Evolutionary conservation across 2,329 filamentous ascomycete genomes (phyloP).

Genomic region (Trichoderma simmonsii): DNA sequence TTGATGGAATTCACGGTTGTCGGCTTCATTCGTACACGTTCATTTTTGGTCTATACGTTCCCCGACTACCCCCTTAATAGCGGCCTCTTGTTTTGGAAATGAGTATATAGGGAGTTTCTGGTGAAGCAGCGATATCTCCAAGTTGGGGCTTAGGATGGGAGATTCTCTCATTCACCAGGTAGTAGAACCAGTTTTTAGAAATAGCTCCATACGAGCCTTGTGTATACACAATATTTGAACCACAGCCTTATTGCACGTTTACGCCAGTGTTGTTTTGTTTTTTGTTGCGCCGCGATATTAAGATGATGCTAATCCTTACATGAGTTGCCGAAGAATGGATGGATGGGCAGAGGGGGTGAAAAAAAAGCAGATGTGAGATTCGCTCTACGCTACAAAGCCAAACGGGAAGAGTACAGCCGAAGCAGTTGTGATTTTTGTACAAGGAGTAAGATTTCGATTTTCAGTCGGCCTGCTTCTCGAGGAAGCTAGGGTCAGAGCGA

Average conservation of each 20-base stretch:
- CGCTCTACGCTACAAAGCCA: constrained; percentile 1
- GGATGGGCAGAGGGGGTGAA: not conserved
- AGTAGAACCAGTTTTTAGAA: not conserved
- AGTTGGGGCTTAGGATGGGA: not conserved
- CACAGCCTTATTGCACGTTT: not conserved
- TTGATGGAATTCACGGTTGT: not conserved
- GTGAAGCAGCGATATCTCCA: not conserved
- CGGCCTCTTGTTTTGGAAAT: not conserved
- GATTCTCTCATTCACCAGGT: not conserved
- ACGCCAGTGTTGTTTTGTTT: not conserved
- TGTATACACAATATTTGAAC: not conserved
- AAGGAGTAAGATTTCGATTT: not conserved
- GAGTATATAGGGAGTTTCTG: not conserved
- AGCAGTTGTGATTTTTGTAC: not conserved
- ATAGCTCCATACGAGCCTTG: not conserved
- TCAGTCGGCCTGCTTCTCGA: constrained; percentile 59
- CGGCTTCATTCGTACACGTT: not conserved
- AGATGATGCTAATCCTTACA: not conserved
- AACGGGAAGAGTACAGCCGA: not conserved
- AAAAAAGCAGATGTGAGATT: not conserved
- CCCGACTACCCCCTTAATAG: not conserved
- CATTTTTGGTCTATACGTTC: not conserved
- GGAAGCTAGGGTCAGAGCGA: constrained; percentile 79
- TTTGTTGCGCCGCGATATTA: not conserved
- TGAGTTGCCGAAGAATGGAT: not conserved